A percentile compares a stretch with the other conserved stretches of the same genome.
phyloP scores from a whole-genome alignment of 192 early-diverging fungal genomes.

The Jimgerdemannia lactiflua region DNA sequence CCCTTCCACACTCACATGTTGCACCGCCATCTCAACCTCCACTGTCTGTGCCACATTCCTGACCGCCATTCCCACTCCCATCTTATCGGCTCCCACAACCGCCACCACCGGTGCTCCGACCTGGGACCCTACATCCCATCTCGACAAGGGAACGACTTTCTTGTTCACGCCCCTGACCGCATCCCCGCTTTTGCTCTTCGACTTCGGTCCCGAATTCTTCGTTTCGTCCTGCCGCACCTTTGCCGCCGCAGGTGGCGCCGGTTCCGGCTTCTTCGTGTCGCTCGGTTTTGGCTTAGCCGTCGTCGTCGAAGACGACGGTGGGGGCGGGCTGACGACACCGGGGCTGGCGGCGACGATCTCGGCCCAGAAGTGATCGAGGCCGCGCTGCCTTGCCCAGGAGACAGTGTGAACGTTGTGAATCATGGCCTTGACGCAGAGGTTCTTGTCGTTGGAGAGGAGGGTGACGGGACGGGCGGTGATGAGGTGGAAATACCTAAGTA shows the following conservation, averaged over 20 bases:
- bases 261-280: too few relatives aligned
- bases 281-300: too few relatives aligned
- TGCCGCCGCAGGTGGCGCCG: too few relatives aligned
- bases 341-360: neutral
- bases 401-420: constrained; percentile 44
- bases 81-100: too few relatives aligned
- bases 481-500: constrained; percentile 22
- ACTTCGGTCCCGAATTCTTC: too few relatives aligned
- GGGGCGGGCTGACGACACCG: neutral
- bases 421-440: constrained; percentile 54
- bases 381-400: constrained; percentile 14
- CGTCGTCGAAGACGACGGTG: too few relatives aligned
- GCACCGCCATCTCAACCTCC: neutral
- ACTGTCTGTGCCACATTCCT: neutral
- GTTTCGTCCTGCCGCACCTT: too few relatives aligned
- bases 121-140: neutral
- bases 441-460: constrained; percentile 56
- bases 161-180: neutral
- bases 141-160: neutral
- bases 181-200: too few relatives aligned
- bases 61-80: too few relatives aligned
- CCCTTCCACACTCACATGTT: neutral
- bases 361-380: constrained; percentile 1
- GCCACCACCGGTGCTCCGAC: neutral
- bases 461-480: constrained; percentile 18